Evolutionary conservation across 2,329 filamentous ascomycete genomes (phyloP).

Genomic region (Aspergillus cejpii): DNA sequence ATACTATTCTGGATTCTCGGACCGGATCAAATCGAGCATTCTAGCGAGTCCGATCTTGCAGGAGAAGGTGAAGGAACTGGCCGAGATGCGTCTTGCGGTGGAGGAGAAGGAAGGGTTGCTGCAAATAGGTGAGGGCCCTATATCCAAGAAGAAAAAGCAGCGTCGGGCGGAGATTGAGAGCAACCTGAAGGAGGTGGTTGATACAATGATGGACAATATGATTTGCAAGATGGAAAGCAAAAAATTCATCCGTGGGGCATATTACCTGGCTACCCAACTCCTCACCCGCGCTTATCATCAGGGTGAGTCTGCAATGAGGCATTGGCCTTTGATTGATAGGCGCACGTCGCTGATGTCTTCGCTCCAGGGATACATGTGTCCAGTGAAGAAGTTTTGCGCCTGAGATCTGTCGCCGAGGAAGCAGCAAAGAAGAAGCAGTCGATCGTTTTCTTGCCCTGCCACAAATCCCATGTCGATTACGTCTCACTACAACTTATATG

Average conservation of each 20-base stretch:
- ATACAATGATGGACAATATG: constrained; percentile 86
- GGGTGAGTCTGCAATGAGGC: constrained; percentile 43
- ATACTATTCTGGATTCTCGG: constrained; percentile 86
- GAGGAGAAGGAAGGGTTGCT: constrained; percentile 72
- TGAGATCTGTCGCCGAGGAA: constrained; percentile 73
- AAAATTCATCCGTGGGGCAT: constrained; percentile 81
- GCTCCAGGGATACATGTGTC: constrained; percentile 75
- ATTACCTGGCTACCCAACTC: constrained; percentile 81
- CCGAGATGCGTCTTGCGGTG: constrained; percentile 63
- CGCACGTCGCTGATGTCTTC: constrained; percentile 3
- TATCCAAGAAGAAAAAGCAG: constrained; percentile 26
- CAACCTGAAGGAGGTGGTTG: constrained; percentile 71
- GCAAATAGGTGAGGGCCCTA: constrained; percentile 33
- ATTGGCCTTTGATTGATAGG: not conserved
- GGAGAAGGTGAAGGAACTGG: constrained; percentile 66
- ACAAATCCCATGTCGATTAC: constrained; percentile 93
- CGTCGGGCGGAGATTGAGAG: constrained; percentile 57
- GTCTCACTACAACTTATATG: constrained; percentile 92
- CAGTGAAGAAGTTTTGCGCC: constrained; percentile 79
- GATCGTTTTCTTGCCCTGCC: constrained; percentile 91
- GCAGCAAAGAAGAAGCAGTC: constrained; percentile 85
- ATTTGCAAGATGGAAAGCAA: constrained; percentile 99
- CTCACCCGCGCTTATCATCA: constrained; percentile 92
- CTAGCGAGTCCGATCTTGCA: constrained; percentile 69
- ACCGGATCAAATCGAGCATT: constrained; percentile 76